Base-by-base conservation (phyloP, 2,329 filamentous ascomycete species). In the Ciborinia camelliae region DNA sequence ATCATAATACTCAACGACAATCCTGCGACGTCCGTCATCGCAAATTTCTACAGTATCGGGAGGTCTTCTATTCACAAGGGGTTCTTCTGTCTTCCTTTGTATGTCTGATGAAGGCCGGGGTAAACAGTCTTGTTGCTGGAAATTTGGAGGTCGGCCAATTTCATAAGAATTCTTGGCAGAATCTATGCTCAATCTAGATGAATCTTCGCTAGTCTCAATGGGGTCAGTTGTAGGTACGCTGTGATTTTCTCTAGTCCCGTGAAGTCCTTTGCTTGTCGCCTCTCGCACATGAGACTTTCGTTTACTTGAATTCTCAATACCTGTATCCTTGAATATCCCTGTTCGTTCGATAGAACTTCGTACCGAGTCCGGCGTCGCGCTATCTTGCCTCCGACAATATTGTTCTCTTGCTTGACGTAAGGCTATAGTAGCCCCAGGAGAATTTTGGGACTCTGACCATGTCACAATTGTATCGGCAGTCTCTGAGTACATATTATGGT, bases 371-470 rank as follows among this genome's bases (percentile, higher is more conserved):
- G 73, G 72, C 9, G 67, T 73, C 37, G 67, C 43, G 64, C 71
- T 74, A 7, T 28, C 14, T 18, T 35, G 35, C n/a, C 51, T 57
- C 23, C 26, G 53, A 20, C 12, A 14, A 35, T 26, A 20, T 39
- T 32, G 14, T 7, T 63, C 41, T 4, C 23, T 62, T 20, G 43
- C 53, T 48, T 23, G 52, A 26, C 37, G 28, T 20, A 59, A 62
- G 6, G 26, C n/a, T 30, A 18, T 18, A 43, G 26, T 65, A 55
- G 7, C 52, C 28, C 62, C 45, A 12, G 69, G 66, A 26, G 67
- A 69, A 28, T 65, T 26, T 64, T 72, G 69, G 4, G 67, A 70
- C 32, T 73, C 72, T 7, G 73, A 73, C 72, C 73, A 74, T 18
- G 66, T 70, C 5, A 73, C 51, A 52, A 59, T 68, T 26, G 68